A percentile compares a stretch with the other conserved stretches of the same genome.
Conservation (phyloP, 257 asterid species). For the Orobanche coerulescens region DNA sequence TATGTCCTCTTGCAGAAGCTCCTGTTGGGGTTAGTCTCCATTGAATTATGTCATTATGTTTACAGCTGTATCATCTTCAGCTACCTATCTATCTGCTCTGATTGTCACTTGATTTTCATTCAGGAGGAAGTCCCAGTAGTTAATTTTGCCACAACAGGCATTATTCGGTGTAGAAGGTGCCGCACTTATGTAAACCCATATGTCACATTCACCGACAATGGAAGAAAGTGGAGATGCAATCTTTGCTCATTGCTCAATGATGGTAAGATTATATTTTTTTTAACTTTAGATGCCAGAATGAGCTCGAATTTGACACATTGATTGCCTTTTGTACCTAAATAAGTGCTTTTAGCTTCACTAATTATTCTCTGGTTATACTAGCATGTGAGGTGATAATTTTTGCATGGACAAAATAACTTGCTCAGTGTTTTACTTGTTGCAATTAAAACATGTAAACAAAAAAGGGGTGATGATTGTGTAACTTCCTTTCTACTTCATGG, state of each 20-base stretch:
- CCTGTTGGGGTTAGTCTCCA: constrained; percentile 66
- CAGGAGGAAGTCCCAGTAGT: constrained; percentile 84
- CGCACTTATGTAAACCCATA: constrained; percentile 78
- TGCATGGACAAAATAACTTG: neutral
- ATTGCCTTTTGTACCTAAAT: neutral
- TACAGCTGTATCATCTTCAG: neutral
- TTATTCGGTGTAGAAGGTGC: constrained; percentile 77
- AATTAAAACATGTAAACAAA: neutral
- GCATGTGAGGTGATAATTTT: constrained; percentile 2
- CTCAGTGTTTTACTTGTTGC: neutral
- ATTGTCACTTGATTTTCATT: constrained; percentile 23
- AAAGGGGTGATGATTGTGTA: neutral
- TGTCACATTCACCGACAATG: constrained; percentile 65
- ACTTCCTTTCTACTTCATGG: neutral
- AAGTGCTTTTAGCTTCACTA: neutral
- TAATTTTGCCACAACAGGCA: constrained; percentile 61
- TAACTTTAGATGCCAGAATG: constrained; percentile 7
- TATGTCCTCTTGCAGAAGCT: constrained; percentile 83
- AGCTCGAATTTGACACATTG: neutral
- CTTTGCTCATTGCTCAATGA: constrained; percentile 70
- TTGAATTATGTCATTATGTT: constrained; percentile 4
- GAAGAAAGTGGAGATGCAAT: constrained; percentile 87
- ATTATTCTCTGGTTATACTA: constrained; percentile 8
- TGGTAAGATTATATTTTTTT: constrained; percentile 42
- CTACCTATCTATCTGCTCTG: constrained; percentile 7